phyloP scores from a whole-genome alignment of 345 rosid species.

The Angophora floribunda region DNA sequence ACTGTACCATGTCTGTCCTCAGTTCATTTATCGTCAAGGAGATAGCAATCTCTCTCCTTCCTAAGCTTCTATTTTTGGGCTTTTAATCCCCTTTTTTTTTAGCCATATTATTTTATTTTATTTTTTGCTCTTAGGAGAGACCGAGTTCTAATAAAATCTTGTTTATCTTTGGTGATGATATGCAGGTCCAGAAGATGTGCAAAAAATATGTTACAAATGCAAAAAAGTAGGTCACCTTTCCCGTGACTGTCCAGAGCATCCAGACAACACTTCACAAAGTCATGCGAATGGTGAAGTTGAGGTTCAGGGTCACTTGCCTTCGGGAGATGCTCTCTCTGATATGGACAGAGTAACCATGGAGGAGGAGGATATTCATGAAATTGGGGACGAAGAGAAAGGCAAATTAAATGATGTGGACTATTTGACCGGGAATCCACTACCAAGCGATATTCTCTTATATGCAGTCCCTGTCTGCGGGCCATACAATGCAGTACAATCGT shows the following conservation, averaged over 20 bases:
- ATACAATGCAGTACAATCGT: conserved; percentile 75
- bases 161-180: neutral
- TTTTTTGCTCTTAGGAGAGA: neutral
- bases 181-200: conserved; percentile 60
- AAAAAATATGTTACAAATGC: conserved; percentile 84
- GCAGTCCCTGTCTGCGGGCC: conserved; percentile 96
- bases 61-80: neutral
- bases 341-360: conserved; percentile 80
- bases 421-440: conserved; percentile 79
- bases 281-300: conserved; percentile 10
- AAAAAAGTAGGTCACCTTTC: conserved; percentile 84
- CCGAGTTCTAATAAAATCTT: neutral
- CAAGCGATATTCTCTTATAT: conserved; percentile 69
- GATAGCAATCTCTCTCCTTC: neutral
- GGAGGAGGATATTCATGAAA: conserved; percentile 87
- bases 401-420: conserved; percentile 79
- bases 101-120: neutral
- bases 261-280: conserved; percentile 19
- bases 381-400: conserved; percentile 86
- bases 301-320: neutral
- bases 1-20: neutral
- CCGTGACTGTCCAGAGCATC: conserved; percentile 71
- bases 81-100: neutral
- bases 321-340: conserved; percentile 12
- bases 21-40: neutral